Base-by-base conservation (phyloP, 306 rosid genomes). In the Mucuna pruriens region DNA sequence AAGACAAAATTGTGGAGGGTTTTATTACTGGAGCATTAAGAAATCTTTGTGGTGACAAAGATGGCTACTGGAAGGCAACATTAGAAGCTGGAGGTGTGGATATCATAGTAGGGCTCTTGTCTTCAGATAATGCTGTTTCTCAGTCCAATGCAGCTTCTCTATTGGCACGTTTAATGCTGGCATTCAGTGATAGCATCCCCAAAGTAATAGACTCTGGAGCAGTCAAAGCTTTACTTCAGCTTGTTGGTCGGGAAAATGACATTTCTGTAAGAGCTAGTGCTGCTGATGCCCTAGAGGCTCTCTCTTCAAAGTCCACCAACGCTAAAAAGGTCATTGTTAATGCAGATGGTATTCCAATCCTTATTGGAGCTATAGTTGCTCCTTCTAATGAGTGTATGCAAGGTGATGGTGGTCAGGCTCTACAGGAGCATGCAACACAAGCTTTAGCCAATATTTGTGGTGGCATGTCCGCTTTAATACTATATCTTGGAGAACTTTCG, bases 141-240 rank as follows among this genome's bases (percentile, higher is more conserved):
- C 97, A 91, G 90, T 93, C 99, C 48, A 95, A 95, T 88, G 99
- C 98, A 80, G 98, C 99, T 83, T 93, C 92, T 83, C 90, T 95
- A 55, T 82, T 95, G 84, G 99, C 99, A 82, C 98, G 97, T 77
- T 84, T 95, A 65, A 89, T 95, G 84, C 80, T 90, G 88, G 98
- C 97, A 82, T 91, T 93, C 84, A 88, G 91, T 85, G 99, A 93
- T 89, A 93, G 96, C 91, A 89, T 93, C 82, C 94, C 94, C 79
- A 93, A 91, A 85, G 97, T 93, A 44, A 90, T 93, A 89, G 96
- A 91, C 79, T 89, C 98, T 84, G 97, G 96, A 76, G 99, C 99
- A 23, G 92, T 95, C 80, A 85, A 85, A 85, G 98, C 92, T 64
- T 88, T 95, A 86, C 97, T 95, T 77, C 76, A 15, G 85, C 98